phyloP scores from a whole-genome alignment of 768 basidiomycete genomes.

The Boletus sp. region DNA sequence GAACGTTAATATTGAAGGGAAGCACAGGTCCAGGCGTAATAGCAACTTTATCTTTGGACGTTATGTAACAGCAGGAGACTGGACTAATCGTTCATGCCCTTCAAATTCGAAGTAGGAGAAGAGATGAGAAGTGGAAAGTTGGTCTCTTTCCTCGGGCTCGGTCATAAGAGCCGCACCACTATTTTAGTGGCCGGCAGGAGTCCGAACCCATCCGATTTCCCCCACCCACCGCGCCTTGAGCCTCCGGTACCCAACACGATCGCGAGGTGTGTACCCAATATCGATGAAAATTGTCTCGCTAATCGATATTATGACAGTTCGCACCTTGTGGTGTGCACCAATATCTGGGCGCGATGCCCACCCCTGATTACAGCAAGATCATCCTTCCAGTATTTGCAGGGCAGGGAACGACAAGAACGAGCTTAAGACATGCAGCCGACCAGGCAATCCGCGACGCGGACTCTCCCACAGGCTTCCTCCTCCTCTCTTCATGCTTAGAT shows the following conservation, averaged over 20 bases:
- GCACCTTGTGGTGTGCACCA: not conserved
- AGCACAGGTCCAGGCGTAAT: conserved; percentile 17
- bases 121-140: conserved; percentile 21
- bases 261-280: conserved; percentile 2
- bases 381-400: conserved; percentile 55
- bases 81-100: conserved; percentile 6
- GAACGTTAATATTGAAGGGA: conserved; percentile 15
- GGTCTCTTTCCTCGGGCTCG: conserved; percentile 17
- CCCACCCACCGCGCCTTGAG: not conserved
- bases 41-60: conserved; percentile 24
- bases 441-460: conserved; percentile 43
- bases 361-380: conserved; percentile 8
- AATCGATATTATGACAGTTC: not conserved
- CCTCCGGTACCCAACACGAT: not conserved
- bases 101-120: conserved; percentile 18
- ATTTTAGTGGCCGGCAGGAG: conserved; percentile 12
- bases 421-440: conserved; percentile 31
- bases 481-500: conserved; percentile 51
- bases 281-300: not conserved
- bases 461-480: conserved; percentile 39
- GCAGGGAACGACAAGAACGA: conserved; percentile 45
- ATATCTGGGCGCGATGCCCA: conserved; percentile 4
- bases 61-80: conserved; percentile 23
- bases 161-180: conserved; percentile 3
- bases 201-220: conserved; percentile 2